These are phyloP conservation scores for Venturia aucupariae DNA, from an alignment of 2,329 filamentous ascomycete species.

Conservation along the genomic window DNA sequence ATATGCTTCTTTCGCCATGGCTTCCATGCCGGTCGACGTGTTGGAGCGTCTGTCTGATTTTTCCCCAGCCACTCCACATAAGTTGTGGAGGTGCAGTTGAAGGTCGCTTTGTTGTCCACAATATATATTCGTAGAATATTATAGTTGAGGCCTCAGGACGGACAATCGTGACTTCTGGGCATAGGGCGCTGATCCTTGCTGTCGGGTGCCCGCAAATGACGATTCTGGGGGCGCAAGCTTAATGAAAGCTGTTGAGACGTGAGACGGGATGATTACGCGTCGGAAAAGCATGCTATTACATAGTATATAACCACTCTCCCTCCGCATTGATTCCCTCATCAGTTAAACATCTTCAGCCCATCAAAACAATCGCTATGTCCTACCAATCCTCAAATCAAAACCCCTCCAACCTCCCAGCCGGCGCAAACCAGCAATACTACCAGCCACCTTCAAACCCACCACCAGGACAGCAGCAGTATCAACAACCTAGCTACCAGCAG, in stretches of 20 bases:
- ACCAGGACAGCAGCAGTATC: background rate
- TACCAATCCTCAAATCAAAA: constrained; percentile 1
- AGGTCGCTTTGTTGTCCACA: too few species aligned
- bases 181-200: background rate
- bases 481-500: constrained; percentile 1
- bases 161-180: background rate
- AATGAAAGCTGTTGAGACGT: background rate
- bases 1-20: too few species aligned
- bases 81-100: too few species aligned
- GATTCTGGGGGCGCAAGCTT: background rate
- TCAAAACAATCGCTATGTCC: constrained; percentile 7
- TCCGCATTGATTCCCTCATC: background rate
- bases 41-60: too few species aligned
- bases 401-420: background rate
- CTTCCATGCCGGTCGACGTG: too few species aligned
- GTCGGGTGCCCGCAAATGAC: constrained; percentile 1
- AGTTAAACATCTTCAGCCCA: background rate
- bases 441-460: constrained; percentile 5
- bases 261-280: constrained; percentile 5
- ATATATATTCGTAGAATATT: too few species aligned
- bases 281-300: background rate
- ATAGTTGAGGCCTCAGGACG: too few species aligned
- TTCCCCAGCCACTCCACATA: too few species aligned
- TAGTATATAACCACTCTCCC: background rate
- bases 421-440: background rate